Percentiles rank a stretch among this genome's conserved stretches.
These are phyloP conservation scores for Tetrahymena thermophila DNA, from an alignment of 73 alveolate genomes.

Conservation along the genomic window DNA sequence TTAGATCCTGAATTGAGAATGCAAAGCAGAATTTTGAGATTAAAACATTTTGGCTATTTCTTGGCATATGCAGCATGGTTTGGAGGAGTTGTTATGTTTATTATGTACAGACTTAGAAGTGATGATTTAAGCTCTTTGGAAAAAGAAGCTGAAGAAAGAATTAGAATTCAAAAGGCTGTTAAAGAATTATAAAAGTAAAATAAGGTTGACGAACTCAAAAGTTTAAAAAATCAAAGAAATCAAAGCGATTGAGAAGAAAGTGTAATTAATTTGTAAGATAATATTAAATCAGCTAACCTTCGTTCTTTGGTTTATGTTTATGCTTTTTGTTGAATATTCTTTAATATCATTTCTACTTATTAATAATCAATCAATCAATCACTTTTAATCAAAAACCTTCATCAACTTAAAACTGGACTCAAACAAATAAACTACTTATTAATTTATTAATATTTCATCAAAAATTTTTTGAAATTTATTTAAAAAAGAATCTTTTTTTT, in stretches of 20 bases:
- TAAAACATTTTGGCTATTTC: slow-evolving; percentile 32
- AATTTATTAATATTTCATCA: neutral
- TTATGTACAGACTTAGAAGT: slow-evolving; percentile 40
- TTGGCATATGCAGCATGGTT: slow-evolving; percentile 33
- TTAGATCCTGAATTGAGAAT: slow-evolving; percentile 39
- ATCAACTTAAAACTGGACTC: neutral
- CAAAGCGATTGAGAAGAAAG: neutral
- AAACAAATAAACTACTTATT: neutral
- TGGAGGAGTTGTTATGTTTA: slow-evolving; percentile 32
- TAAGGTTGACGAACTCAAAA: neutral
- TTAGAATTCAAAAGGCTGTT: neutral
- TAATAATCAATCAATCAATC: neutral
- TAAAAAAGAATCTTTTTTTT: neutral
- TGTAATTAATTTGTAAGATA: neutral
- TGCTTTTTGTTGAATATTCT: neutral
- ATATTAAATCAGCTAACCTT: too few species aligned
- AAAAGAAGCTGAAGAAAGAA: slow-evolving; percentile 37
- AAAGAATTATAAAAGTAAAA: neutral
- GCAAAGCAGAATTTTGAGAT: slow-evolving; percentile 28
- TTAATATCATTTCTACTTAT: neutral
- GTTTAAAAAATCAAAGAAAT: neutral
- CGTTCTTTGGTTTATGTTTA: neutral
- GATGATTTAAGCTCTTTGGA: slow-evolving; percentile 42
- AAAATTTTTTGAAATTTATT: neutral
- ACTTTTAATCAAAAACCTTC: neutral